Conservation (phyloP, 2,329 filamentous ascomycete genomes). For the Parafenestella ontariensis region DNA sequence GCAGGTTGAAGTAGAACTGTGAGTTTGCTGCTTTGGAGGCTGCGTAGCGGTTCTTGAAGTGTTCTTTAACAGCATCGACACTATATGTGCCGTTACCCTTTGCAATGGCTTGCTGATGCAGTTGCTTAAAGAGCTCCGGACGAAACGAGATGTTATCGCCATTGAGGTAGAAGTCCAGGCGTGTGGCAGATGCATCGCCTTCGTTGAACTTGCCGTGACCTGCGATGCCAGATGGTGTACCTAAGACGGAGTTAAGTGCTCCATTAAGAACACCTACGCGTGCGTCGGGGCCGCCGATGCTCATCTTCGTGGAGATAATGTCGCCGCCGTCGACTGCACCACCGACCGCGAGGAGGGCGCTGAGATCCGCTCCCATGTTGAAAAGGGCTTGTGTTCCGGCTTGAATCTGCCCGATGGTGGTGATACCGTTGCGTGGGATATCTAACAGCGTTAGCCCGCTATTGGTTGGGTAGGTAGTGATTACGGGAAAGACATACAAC, state of each 20-base stretch:
- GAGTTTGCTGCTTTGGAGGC: conserved; percentile 22
- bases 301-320: conserved; percentile 27
- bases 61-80: conserved; percentile 23
- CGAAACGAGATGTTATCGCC: conserved; percentile 42
- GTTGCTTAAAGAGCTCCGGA: conserved; percentile 29
- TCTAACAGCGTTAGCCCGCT: conserved; percentile 28
- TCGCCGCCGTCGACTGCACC: conserved; percentile 26
- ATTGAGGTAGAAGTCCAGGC: conserved; percentile 33
- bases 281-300: conserved; percentile 23
- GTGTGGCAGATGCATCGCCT: conserved; percentile 42
- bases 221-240: conserved; percentile 36
- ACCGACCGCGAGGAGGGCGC: conserved; percentile 23
- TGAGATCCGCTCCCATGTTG: conserved; percentile 50
- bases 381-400: conserved; percentile 43
- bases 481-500: neutral
- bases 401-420: conserved; percentile 44
- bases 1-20: conserved; percentile 30
- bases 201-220: conserved; percentile 36
- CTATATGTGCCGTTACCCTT: conserved; percentile 26
- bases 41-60: conserved; percentile 28
- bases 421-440: conserved; percentile 50
- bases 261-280: conserved; percentile 29
- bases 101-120: conserved; percentile 26
- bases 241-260: conserved; percentile 38
- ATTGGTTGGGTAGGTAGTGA: neutral